These are phyloP conservation scores for Eucalyptus lansdowneana DNA, from an alignment of 345 rosid species.

Conservation along the genomic window DNA sequence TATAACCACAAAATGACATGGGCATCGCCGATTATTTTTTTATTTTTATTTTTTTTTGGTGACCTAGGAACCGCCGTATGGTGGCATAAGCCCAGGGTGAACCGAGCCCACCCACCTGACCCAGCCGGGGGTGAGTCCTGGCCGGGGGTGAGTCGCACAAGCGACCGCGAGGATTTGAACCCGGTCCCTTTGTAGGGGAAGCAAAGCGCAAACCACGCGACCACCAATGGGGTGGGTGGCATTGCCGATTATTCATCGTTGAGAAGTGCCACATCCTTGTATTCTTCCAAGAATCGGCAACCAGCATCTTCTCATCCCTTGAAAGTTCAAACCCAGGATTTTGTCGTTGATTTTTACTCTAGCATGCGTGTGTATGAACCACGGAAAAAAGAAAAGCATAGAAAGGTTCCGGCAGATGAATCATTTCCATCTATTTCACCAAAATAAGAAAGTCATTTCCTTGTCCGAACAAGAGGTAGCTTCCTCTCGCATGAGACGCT, in stretches of 20 bases:
- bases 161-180: no score
- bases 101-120: no score
- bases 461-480: not conserved
- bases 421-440: not conserved
- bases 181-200: rapidly evolving
- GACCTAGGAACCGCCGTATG: rapidly evolving
- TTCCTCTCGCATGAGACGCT: not conserved
- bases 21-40: not conserved
- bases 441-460: not conserved
- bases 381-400: no score
- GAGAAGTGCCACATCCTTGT: not conserved
- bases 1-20: not conserved
- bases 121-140: no score
- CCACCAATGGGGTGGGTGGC: no score
- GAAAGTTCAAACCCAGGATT: not conserved
- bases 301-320: not conserved
- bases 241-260: not conserved
- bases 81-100: rapidly evolving
- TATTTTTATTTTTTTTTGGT: no score
- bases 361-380: not conserved
- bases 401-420: not conserved
- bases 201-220: no score
- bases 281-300: not conserved
- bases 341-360: no score
- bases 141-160: no score